Base-by-base conservation (phyloP, 352 stramenopile genomes). In the Detonula confervacea region DNA sequence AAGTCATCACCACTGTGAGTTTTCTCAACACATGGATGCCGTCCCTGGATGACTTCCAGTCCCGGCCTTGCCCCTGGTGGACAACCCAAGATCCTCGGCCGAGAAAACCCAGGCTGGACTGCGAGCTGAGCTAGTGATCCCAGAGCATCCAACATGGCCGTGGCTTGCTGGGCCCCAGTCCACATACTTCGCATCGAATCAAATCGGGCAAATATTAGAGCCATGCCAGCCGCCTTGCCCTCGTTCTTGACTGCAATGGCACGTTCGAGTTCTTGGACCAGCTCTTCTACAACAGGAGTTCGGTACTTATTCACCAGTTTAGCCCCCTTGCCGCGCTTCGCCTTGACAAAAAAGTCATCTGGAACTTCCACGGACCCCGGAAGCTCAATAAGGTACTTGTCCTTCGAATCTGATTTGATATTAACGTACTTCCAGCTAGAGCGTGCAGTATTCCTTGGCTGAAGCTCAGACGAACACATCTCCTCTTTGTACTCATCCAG, bases 141-240 rank as follows among this genome's bases (percentile, higher is more conserved):
- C 1, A 99, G 81, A 16, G 96, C 98, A 86, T 99, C 97, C 20
- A 99, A 84, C 61, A 98, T 93, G 0, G 95, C 91, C 2, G 98
- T 84, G 47, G 93, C 97, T 59, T 96, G 90, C 12, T 98, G 95
- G 6, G 96, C 95, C 25, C 95, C 94, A 83, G 96, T 94, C 97
- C 97, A 99, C 11, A 95, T 44, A 42, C 76, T 73, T 62, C 88
- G 67, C 73, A 86, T 80, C 0, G 75, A 89, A 83, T 99, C 97
- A 89, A 99, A 99, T 74, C 97, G 97, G 57, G 96, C 94, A 88
- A 99, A 99, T 46, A 99, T 68, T 79, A 98, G 81, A 97, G 99
- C 80, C 96, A 95, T 87, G 18, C 90, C 86, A 30, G 73, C 80
- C 25, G 90, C 84, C 68, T 90, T 90, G 16, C 88, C 80, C 20